A percentile compares a stretch with the other conserved stretches of the same genome.
Conservation (phyloP, 805 yeast species). For the Saccharomycopsis fodiens region DNA sequence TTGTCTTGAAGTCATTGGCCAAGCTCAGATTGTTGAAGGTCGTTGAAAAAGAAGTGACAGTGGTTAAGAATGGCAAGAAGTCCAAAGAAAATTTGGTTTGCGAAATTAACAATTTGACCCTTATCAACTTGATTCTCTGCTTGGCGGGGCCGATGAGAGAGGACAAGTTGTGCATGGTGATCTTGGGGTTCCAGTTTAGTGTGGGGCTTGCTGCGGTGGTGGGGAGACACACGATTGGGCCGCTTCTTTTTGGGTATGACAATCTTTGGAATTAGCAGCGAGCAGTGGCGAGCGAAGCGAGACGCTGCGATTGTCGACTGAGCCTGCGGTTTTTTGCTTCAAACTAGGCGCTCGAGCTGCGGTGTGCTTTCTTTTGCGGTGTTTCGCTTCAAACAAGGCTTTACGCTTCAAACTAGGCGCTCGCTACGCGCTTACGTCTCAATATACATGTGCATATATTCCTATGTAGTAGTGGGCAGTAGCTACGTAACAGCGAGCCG, state of each 20-base stretch:
- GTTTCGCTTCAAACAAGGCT: no score
- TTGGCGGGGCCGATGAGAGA: constrained; percentile 90
- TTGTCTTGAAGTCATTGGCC: constrained; percentile 40
- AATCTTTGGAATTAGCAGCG: constrained; percentile 43
- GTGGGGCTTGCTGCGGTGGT: constrained; percentile 61
- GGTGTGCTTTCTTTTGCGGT: no score
- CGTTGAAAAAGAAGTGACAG: constrained; percentile 27
- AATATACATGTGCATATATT: no score
- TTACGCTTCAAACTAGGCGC: no score
- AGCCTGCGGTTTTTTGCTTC: no score
- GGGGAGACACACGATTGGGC: constrained; percentile 78
- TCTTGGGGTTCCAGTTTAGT: constrained; percentile 54
- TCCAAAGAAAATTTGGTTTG: constrained; percentile 23
- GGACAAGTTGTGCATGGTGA: constrained; percentile 55
- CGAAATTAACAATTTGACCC: constrained; percentile 72
- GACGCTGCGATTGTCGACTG: no score
- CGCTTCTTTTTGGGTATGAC: constrained; percentile 82
- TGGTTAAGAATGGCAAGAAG: constrained; percentile 24
- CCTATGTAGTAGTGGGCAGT: no score
- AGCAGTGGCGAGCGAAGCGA: no score
- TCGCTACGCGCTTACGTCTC: no score
- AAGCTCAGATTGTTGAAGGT: constrained; percentile 42
- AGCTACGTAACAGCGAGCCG: no score
- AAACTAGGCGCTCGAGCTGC: no score
- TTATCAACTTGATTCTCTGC: constrained; percentile 75